These are phyloP conservation scores for Myriangium duriaei DNA, from an alignment of 2,329 filamentous ascomycete genomes.

Conservation along the genomic window DNA sequence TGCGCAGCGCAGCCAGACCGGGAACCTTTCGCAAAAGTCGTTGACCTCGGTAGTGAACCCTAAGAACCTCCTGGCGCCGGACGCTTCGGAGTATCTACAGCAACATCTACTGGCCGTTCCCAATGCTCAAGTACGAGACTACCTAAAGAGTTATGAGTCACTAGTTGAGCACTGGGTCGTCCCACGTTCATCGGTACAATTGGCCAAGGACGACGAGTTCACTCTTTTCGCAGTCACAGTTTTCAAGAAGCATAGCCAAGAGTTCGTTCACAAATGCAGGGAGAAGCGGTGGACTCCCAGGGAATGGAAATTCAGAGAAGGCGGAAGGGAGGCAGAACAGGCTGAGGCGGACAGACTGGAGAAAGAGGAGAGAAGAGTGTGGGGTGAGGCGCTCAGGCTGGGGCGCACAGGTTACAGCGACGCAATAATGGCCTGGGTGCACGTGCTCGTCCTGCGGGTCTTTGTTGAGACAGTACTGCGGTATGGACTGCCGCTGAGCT, in stretches of 20 bases:
- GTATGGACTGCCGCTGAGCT: constrained; percentile 85
- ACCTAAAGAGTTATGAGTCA: constrained; percentile 79
- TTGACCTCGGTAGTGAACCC: constrained; percentile 82
- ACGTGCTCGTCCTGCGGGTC: constrained; percentile 78
- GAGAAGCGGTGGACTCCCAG: constrained; percentile 91
- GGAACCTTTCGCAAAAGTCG: constrained; percentile 88
- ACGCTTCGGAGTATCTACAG: constrained; percentile 84
- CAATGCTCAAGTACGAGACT: constrained; percentile 68
- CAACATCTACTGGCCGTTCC: constrained; percentile 90
- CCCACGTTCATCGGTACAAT: constrained; percentile 67
- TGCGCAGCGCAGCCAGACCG: constrained; percentile 78
- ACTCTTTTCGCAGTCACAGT: constrained; percentile 76
- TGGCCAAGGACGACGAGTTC: constrained; percentile 83
- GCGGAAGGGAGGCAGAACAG: constrained; percentile 77
- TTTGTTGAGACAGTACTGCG: constrained; percentile 97
- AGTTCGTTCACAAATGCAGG: constrained; percentile 84
- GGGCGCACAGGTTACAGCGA: constrained; percentile 91
- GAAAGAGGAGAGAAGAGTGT: constrained; percentile 80
- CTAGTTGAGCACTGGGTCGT: constrained; percentile 75
- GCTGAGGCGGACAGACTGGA: constrained; percentile 71
- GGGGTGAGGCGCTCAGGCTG: constrained; percentile 79
- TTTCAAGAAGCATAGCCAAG: constrained; percentile 80
- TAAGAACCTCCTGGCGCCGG: constrained; percentile 57
- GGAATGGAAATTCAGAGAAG: constrained; percentile 86
- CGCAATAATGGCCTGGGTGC: constrained; percentile 89